Percentiles rank a stretch among this genome's conserved stretches.
Conservation (phyloP, 345 rosid genomes). For the Gossypioides kirkii region DNA sequence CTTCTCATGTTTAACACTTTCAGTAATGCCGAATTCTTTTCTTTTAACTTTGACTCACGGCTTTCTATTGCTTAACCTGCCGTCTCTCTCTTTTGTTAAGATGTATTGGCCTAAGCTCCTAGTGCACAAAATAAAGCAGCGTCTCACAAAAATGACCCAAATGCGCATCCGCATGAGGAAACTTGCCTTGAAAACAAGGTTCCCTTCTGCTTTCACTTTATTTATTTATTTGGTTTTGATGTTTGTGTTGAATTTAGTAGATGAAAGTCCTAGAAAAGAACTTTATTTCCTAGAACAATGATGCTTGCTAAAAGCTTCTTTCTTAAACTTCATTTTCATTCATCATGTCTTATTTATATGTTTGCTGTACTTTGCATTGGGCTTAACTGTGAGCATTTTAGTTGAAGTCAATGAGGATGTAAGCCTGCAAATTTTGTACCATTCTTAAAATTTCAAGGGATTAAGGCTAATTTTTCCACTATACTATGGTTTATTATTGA, state of each 20-base stretch:
- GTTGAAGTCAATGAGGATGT: background rate
- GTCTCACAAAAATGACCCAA: slow-evolving; percentile 96
- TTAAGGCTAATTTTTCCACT: background rate
- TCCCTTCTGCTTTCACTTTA: background rate
- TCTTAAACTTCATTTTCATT: background rate
- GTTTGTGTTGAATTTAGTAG: background rate
- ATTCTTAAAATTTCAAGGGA: background rate
- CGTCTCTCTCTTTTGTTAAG: slow-evolving; percentile 24
- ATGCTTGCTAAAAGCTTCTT: background rate
- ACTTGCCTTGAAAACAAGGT: slow-evolving; percentile 88
- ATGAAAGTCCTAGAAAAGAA: background rate
- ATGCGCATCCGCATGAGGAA: slow-evolving; percentile 97
- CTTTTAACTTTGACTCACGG: background rate
- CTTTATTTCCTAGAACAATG: background rate
- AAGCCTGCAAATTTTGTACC: background rate
- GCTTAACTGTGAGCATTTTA: background rate
- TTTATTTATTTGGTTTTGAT: background rate
- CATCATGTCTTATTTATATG: background rate
- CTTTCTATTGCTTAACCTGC: background rate
- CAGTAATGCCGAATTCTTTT: background rate
- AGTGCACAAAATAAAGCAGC: slow-evolving; percentile 82
- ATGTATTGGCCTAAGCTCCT: slow-evolving; percentile 90
- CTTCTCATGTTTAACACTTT: background rate
- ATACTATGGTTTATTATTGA: background rate
- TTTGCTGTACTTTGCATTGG: background rate